Evolutionary conservation across 495 filamentous ascomycete species (phyloP), one percentile per base, ranked within the genome.

Genomic region (Penicillium argentinense): DNA sequence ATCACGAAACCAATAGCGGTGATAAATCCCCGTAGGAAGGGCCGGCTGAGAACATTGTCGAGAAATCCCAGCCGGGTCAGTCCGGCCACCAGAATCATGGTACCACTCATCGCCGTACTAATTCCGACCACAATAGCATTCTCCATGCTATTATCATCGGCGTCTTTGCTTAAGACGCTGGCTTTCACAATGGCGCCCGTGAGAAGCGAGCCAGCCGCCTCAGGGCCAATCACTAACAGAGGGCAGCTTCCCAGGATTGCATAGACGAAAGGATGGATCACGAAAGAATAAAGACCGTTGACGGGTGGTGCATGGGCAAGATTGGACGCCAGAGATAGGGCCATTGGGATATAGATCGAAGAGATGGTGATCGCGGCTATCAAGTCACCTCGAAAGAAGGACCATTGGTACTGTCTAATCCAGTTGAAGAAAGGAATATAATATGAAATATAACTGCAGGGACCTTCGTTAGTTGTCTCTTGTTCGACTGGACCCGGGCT

Each of bases 291-390:
- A 16, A 99, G 77, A n/a, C 93, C 93, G 60, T 95, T 90, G 67
- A 97, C 89, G 0, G 93, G 85, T 7, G 92, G 91, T 12, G 96
- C 82, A 58, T 97, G 92, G 5, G 85, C 93, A 28, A 99, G 82
- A 64, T 97, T 99, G 21, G 86, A 82, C n/a, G 92, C 90, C 47
- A 91, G 79, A 4, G 91, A 97, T 21, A 99, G 79, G 0, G 92
- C 85, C 92, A 99, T 97, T 19, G 93, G 93, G 27, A 99, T 88
- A 59, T 99, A 99, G 72, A 99, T 91, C 11, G 91, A 96, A 1
- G 92, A 89, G 68, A 99, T 84, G 2, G 93, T 97, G 42, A 97
- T 64, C 34, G 87, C 78, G 9, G 93, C 91, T 8, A 91, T 74
- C 23, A 97, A 73, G 69, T 99, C 93, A 23, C 95, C 93, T 53